Percentiles rank a stretch among this genome's conserved stretches.
phyloP scores from a whole-genome alignment of 768 basidiomycete genomes.

The Pleurotus djamor region DNA sequence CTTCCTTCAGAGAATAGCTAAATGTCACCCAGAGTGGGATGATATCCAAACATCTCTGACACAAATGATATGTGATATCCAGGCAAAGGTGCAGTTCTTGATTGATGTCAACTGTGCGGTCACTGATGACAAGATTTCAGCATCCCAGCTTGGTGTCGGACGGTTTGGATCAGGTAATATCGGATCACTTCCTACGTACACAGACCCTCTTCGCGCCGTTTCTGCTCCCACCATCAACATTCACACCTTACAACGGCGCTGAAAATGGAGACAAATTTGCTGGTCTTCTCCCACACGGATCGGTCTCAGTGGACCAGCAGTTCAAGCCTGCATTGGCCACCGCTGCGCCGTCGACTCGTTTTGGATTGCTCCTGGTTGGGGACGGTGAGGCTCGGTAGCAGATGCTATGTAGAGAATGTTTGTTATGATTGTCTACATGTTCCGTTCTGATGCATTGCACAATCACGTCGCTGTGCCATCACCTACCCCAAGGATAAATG shows the following conservation, averaged over 20 bases:
- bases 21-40: constrained; percentile 27
- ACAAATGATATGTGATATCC: constrained; percentile 19
- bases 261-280: constrained; percentile 4
- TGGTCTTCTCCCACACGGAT: constrained; percentile 49
- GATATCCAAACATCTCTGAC: constrained; percentile 22
- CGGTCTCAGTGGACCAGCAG: constrained; percentile 48
- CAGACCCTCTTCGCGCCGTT: constrained; percentile 64
- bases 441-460: neutral
- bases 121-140: constrained; percentile 8
- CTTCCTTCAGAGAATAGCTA: constrained; percentile 43
- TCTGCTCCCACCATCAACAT: constrained; percentile 36
- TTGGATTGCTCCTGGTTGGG: constrained; percentile 71
- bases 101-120: neutral
- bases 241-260: constrained; percentile 29
- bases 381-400: constrained; percentile 22
- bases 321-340: constrained; percentile 61
- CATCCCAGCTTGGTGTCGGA: constrained; percentile 5
- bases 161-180: constrained; percentile 16
- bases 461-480: constrained; percentile 3
- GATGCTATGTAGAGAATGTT: constrained; percentile 13
- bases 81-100: constrained; percentile 21
- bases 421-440: neutral
- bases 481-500: constrained; percentile 5
- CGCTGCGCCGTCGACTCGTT: constrained; percentile 70
- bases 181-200: constrained; percentile 50